Percentiles rank a stretch among this genome's conserved stretches.
These are phyloP conservation scores for Wickerhamiella kurtzmanii DNA, from an alignment of 805 yeast species.

Conservation along the genomic window DNA sequence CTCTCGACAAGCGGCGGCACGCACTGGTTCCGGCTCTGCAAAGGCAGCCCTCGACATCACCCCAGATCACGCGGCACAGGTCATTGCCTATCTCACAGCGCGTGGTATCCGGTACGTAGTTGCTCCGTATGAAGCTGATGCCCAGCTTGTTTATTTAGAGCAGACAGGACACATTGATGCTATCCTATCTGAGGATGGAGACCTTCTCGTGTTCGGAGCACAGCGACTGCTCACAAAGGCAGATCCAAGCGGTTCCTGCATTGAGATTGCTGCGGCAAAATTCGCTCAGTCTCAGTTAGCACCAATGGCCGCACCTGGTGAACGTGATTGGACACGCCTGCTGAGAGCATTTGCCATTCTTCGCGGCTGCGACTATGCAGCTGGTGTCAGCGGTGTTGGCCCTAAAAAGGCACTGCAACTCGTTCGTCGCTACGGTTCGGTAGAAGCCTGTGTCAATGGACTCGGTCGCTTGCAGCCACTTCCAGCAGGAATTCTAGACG, in stretches of 20 bases:
- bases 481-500: conserved; percentile 46
- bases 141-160: conserved; percentile 88
- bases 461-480: conserved; percentile 50
- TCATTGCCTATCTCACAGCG: conserved; percentile 47
- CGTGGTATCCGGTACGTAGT: conserved; percentile 58
- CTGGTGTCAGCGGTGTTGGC: conserved; percentile 74
- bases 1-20: conserved; percentile 30
- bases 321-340: conserved; percentile 1
- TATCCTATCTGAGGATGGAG: conserved; percentile 88
- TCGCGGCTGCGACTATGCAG: conserved; percentile 94
- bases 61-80: conserved; percentile 77
- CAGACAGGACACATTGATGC: conserved; percentile 63
- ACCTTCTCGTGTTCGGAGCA: conserved; percentile 80
- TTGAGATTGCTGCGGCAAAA: conserved; percentile 49
- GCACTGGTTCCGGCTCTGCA: conserved; percentile 1
- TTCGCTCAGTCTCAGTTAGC: conserved; percentile 26
- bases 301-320: background rate
- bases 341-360: conserved; percentile 66
- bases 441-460: conserved; percentile 43
- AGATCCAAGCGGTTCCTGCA: conserved; percentile 52
- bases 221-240: conserved; percentile 62
- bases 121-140: conserved; percentile 97
- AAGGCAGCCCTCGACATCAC: conserved; percentile 48
- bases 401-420: conserved; percentile 57
- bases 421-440: conserved; percentile 37